Evolutionary conservation across 2,329 filamentous ascomycete genomes (phyloP).

Genomic region (Claviceps fusiformis): DNA sequence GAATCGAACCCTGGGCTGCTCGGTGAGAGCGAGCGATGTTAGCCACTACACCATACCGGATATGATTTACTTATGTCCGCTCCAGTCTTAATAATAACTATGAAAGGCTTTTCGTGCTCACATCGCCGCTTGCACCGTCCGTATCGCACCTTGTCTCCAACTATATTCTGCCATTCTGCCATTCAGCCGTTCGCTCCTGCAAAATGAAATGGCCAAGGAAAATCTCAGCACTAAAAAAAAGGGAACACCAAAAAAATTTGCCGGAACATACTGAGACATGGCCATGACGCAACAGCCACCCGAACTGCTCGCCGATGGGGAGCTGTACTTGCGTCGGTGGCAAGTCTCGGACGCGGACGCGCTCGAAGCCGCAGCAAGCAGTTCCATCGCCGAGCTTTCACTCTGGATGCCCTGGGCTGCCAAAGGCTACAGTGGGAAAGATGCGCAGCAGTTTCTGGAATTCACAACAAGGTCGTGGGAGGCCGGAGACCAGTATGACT

Average conservation of each 20-base stretch:
- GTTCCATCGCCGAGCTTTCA: slow-evolving; percentile 7
- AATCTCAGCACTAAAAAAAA: neutral
- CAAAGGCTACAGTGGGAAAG: slow-evolving; percentile 5
- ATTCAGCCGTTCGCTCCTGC: too few relatives aligned
- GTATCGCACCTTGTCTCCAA: too few relatives aligned
- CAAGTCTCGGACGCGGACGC: slow-evolving; percentile 1
- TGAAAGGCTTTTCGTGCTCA: too few relatives aligned
- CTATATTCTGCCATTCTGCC: neutral
- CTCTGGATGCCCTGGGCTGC: slow-evolving; percentile 11
- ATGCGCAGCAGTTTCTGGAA: slow-evolving; percentile 6
- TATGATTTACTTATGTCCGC: neutral
- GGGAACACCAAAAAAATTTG: neutral
- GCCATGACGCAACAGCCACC: neutral
- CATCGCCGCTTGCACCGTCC: too few relatives aligned
- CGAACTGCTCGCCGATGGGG: slow-evolving; percentile 7
- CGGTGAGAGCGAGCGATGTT: slow-evolving; percentile 25
- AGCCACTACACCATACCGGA: slow-evolving; percentile 24
- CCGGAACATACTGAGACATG: neutral
- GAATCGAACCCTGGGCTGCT: slow-evolving; percentile 24
- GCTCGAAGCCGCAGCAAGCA: slow-evolving; percentile 5
- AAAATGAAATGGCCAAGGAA: too few relatives aligned
- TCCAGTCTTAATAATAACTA: neutral
- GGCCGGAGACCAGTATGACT: slow-evolving; percentile 6
- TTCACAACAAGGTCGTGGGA: slow-evolving; percentile 5
- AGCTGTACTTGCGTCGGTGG: slow-evolving; percentile 9